phyloP scores from a whole-genome alignment of 495 filamentous ascomycete genomes.

The Penicillium coprophilum region DNA sequence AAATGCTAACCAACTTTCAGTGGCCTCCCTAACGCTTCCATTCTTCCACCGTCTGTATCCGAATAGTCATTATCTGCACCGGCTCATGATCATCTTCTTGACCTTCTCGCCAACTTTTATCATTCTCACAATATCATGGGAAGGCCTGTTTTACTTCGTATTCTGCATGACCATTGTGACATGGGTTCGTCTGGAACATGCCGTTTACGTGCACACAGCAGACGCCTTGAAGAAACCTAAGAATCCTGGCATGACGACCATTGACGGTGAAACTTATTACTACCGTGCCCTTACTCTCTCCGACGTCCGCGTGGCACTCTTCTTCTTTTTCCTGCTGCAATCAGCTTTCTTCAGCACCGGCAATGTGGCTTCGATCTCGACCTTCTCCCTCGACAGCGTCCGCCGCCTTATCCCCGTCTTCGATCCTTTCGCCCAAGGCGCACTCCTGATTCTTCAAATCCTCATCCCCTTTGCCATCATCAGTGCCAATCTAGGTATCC shows the following conservation, averaged over 20 bases:
- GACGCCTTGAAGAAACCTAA: conserved; percentile 26
- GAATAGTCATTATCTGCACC: conserved; percentile 86
- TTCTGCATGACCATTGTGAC: conserved; percentile 81
- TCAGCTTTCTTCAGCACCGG: conserved; percentile 97
- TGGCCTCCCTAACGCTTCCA: conserved; percentile 75
- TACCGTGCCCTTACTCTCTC: conserved; percentile 76
- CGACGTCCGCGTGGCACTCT: conserved; percentile 83
- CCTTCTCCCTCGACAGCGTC: conserved; percentile 92
- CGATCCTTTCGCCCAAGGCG: conserved; percentile 87
- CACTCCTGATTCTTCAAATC: conserved; percentile 83
- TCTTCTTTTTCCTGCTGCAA: conserved; percentile 93
- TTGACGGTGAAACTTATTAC: conserved; percentile 39
- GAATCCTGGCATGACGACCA: conserved; percentile 29
- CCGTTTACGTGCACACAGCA: conserved; percentile 59
- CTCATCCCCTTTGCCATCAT: conserved; percentile 93
- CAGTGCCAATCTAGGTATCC: conserved; percentile 87
- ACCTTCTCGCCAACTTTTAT: conserved; percentile 93
- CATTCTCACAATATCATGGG: conserved; percentile 96
- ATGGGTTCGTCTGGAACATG: conserved; percentile 90
- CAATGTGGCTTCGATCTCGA: conserved; percentile 92
- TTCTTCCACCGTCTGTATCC: conserved; percentile 78
- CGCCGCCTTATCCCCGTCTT: conserved; percentile 91
- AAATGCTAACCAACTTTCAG: conserved; percentile 38
- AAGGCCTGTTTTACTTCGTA: conserved; percentile 92
- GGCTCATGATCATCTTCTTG: conserved; percentile 85